These are phyloP conservation scores for Skeletonema menzelii DNA, from an alignment of 108 stramenopile genomes.

Conservation along the genomic window DNA sequence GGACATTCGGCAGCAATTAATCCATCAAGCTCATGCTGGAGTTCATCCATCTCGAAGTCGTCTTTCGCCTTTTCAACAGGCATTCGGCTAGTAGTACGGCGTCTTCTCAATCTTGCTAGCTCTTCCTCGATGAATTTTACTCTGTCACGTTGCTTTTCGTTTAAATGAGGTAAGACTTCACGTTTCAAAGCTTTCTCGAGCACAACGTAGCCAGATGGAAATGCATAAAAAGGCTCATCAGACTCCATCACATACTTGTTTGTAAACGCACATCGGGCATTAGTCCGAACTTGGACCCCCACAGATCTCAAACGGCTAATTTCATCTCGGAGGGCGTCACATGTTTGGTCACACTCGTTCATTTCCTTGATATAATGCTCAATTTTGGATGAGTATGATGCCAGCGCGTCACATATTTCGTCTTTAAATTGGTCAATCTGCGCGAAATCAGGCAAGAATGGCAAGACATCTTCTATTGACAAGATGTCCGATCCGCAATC, in stretches of 20 bases:
- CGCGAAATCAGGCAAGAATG: constrained; percentile 76
- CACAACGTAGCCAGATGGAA: constrained; percentile 86
- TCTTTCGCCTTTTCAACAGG: constrained; percentile 13
- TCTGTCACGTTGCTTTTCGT: constrained; percentile 62
- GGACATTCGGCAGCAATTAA: constrained; percentile 90
- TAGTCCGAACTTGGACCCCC: constrained; percentile 60
- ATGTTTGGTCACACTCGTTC: constrained; percentile 83
- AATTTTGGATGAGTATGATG: constrained; percentile 86
- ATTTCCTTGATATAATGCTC: constrained; percentile 83
- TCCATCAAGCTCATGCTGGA: constrained; percentile 80
- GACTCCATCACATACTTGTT: constrained; percentile 65
- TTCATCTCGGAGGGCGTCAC: constrained; percentile 71
- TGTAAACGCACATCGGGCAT: constrained; percentile 82
- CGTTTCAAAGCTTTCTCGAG: constrained; percentile 70
- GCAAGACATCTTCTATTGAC: constrained; percentile 85
- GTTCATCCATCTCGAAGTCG: constrained; percentile 43
- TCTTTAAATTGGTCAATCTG: constrained; percentile 91
- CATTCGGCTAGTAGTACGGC: constrained; percentile 1
- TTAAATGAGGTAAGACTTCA: constrained; percentile 70
- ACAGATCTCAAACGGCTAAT: constrained; percentile 60
- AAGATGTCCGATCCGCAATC: constrained; percentile 88
- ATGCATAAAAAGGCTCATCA: constrained; percentile 82
- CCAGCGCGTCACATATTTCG: constrained; percentile 85
- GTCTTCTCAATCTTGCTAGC: constrained; percentile 39
- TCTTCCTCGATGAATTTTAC: constrained; percentile 63